Percentiles rank a stretch among this genome's conserved stretches.
Evolutionary conservation across 2,329 filamentous ascomycete genomes (phyloP).

Genomic region (Venturia nashicola): DNA sequence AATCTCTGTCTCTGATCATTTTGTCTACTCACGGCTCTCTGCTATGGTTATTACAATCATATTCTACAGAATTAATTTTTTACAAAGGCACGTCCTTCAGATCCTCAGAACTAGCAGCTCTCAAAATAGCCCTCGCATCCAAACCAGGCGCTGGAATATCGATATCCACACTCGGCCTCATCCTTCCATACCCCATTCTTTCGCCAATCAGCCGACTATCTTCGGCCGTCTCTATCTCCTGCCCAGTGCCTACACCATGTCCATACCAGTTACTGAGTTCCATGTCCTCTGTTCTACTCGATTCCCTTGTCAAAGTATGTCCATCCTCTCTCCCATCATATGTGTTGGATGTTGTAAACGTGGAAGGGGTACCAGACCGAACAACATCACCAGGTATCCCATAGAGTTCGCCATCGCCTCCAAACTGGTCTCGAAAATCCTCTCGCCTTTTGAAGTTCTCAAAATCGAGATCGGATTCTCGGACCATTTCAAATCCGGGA

Average conservation of each 20-base stretch:
- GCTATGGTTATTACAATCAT: neutral
- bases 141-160: neutral
- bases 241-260: neutral
- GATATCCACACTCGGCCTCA: neutral
- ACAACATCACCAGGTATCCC: constrained; percentile 6
- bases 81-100: neutral
- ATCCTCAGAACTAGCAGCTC: neutral
- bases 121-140: neutral
- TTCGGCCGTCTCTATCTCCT: neutral
- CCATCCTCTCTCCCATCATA: neutral
- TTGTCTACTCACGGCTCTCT: neutral
- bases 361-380: neutral
- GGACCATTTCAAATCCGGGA: constrained; percentile 6
- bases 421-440: constrained; percentile 10
- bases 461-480: constrained; percentile 8
- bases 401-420: constrained; percentile 9
- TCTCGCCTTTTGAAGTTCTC: constrained; percentile 9
- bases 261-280: constrained; percentile 5
- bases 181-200: neutral
- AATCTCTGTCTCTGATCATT: neutral
- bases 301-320: neutral
- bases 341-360: neutral
- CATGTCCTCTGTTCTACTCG: neutral
- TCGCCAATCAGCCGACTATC: neutral
- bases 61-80: neutral